Percentiles rank a stretch among this genome's conserved stretches.
Evolutionary conservation across 2,329 filamentous ascomycete species (phyloP).

Genomic region (Colletotrichum sojae): DNA sequence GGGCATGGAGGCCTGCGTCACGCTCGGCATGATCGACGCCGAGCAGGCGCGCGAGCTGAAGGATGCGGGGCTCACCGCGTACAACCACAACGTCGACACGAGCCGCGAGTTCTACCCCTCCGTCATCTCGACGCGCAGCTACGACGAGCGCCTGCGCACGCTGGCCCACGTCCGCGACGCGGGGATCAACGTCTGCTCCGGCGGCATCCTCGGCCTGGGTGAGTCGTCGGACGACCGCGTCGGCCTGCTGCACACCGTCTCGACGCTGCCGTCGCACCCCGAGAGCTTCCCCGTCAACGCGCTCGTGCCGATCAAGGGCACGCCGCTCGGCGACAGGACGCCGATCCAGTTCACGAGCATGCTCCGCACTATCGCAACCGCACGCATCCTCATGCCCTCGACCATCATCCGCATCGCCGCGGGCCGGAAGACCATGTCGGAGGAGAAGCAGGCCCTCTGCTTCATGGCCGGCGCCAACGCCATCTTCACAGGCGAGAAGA

Average conservation of each 20-base stretch:
- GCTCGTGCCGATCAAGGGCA: conserved; percentile 91
- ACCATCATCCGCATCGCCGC: conserved; percentile 92
- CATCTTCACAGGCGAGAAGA: conserved; percentile 96
- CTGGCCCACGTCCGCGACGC: conserved; percentile 86
- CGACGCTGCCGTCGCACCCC: conserved; percentile 84
- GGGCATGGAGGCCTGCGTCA: conserved; percentile 95
- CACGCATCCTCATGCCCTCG: conserved; percentile 84
- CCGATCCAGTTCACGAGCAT: conserved; percentile 84
- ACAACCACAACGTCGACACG: conserved; percentile 96
- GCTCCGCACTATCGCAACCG: conserved; percentile 86
- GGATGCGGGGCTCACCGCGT: conserved; percentile 87
- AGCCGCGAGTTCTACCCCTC: conserved; percentile 89
- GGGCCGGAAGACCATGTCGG: conserved; percentile 85
- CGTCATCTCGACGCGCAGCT: conserved; percentile 87
- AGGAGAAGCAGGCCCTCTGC: conserved; percentile 90
- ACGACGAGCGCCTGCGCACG: conserved; percentile 88
- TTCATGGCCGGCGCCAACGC: conserved; percentile 94
- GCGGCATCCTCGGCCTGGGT: conserved; percentile 88
- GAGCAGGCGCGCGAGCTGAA: conserved; percentile 86
- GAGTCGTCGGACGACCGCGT: conserved; percentile 85
- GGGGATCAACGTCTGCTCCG: conserved; percentile 91
- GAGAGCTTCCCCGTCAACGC: conserved; percentile 95
- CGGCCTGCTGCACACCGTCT: conserved; percentile 85
- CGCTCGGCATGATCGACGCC: conserved; percentile 90
- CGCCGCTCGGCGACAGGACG: conserved; percentile 82